These are phyloP conservation scores for Diutina ranongensis DNA, from an alignment of 1,139 yeast species.

Conservation along the genomic window DNA sequence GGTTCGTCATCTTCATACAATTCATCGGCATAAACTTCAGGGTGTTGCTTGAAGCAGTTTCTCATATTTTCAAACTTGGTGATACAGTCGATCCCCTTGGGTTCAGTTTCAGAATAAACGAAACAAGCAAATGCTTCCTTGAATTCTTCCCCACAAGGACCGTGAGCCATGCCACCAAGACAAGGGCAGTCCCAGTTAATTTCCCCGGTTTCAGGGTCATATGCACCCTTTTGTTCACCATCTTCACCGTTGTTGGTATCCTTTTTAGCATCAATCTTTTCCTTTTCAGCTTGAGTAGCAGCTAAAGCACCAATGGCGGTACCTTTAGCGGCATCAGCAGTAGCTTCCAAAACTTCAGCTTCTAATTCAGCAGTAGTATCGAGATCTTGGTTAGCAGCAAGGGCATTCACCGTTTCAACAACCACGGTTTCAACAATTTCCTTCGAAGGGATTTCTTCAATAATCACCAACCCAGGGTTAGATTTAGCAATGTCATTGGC, in stretches of 20 bases:
- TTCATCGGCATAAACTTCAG: slow-evolving; percentile 91
- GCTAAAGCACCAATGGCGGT: neutral
- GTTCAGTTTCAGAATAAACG: slow-evolving; percentile 89
- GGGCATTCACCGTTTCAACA: neutral
- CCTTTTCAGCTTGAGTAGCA: neutral
- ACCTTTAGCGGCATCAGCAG: neutral
- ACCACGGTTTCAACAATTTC: neutral
- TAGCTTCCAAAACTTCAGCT: neutral
- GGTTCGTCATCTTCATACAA: slow-evolving; percentile 60
- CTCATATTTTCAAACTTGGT: slow-evolving; percentile 36
- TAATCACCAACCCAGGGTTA: neutral
- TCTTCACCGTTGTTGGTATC: slow-evolving; percentile 14
- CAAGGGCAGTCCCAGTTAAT: slow-evolving; percentile 99
- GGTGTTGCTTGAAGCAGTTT: slow-evolving; percentile 84
- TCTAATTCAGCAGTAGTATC: neutral
- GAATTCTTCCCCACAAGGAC: slow-evolving; percentile 97
- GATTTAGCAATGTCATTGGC: neutral
- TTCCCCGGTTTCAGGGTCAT: slow-evolving; percentile 95
- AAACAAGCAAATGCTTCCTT: slow-evolving; percentile 95
- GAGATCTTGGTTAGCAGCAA: neutral
- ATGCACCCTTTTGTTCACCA: slow-evolving; percentile 48
- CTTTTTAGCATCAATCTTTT: slow-evolving; percentile 7
- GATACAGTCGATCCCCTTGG: slow-evolving; percentile 13
- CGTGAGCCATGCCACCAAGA: slow-evolving; percentile 97
- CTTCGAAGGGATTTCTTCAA: neutral